Evolutionary conservation across 2,329 filamentous ascomycete genomes (phyloP), one percentile per base, ranked within the genome.

Genomic region (Colletotrichum sp.): DNA sequence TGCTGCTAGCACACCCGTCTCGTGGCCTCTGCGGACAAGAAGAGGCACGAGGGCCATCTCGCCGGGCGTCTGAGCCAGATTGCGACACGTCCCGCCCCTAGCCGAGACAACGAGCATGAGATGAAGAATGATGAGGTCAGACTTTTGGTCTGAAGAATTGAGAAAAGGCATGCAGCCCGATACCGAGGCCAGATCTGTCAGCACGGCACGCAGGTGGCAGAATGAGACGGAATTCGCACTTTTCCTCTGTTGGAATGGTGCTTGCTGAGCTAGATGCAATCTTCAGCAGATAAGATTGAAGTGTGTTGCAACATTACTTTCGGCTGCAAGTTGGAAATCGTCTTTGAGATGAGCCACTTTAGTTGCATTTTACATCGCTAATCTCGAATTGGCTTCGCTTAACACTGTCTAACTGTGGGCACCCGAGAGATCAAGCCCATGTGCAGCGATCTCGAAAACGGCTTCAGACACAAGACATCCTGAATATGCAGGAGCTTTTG

Each of bases 101-200:
- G 62, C 58, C 70, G 70, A 75, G 70, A 68, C 70, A 48, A 26
- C 15, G 21, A 34, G n/a, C 21, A 43, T 73, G 73, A 52, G 70
- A 69, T 38, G 73, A 65, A 69, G 70, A 73, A 65, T 72, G 56
- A 48, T 48, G 58, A 65, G 64, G 43, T 18, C 70, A 36, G 58
- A 62, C 34, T 58, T 13, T 24, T 56, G 24, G 52, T 75, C 56
- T 60, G 56, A 67, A 62, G 56, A 38, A 67, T 64, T 48, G 32
- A 36, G 32, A 48, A 52, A 64, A 36, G 26, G n/a, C 32, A 55
- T 32, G 18, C 36, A 65, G 38, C 18, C 65, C n/a, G 64, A 64
- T 28, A n/a, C 38, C 24, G 55, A 66, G 38, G 58, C 62, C 30
- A 32, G 30, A 38, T 38, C 30, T 26, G 55, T 32, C 32, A 68